Evolutionary conservation across 768 basidiomycete species (phyloP), one percentile per base, ranked within the genome.

Genomic region (Xerocomus brunneocitrinus): DNA sequence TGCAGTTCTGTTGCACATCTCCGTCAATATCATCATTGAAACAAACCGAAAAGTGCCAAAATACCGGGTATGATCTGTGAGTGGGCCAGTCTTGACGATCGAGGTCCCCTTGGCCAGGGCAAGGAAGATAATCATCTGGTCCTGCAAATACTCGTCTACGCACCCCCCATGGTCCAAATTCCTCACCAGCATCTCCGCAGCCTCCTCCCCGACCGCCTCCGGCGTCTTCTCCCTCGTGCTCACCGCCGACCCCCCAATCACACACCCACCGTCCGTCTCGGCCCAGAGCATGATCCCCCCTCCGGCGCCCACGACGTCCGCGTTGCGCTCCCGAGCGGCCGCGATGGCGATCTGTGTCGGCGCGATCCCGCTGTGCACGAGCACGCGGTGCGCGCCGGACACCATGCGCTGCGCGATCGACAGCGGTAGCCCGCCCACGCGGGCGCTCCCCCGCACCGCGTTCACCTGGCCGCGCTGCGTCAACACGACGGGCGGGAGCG

Each of bases 81-180:
- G 59, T 4, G 81, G 85, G 2, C 80, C 79, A 25, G 70, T 77
- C 43, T 72, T 74, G 27, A 91, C 72, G 49, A 72, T 73, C 10
- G 86, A 89, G 25, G 60, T 75, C 4, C 87, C 87, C 46, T 82
- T 67, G 8, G 88, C 87, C 16, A 91, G 74, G 8, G 86, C 86
- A 71, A 90, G 80, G 62, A 89, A 84, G 35, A 90, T 79, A 43
- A 90, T 81, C 19, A 90, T 83, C 62, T 91, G 89, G 66, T 91
- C 89, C 74, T 89, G 79, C 60, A 80, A 52, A 62, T 78, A 72
- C 53, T 79, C 89, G 56, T 91, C 89, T 2, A 90, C 83, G 58
- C 85, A 87, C 28, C 87, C 87, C 6, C 76, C 85, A n/a, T 80
- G 76, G 12, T 75, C 65, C 52, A 90, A 60, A 44, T 82, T 87